Evolutionary conservation across 2,329 filamentous ascomycete genomes (phyloP), one percentile per base, ranked within the genome.

Genomic region (Curvularia sp.): DNA sequence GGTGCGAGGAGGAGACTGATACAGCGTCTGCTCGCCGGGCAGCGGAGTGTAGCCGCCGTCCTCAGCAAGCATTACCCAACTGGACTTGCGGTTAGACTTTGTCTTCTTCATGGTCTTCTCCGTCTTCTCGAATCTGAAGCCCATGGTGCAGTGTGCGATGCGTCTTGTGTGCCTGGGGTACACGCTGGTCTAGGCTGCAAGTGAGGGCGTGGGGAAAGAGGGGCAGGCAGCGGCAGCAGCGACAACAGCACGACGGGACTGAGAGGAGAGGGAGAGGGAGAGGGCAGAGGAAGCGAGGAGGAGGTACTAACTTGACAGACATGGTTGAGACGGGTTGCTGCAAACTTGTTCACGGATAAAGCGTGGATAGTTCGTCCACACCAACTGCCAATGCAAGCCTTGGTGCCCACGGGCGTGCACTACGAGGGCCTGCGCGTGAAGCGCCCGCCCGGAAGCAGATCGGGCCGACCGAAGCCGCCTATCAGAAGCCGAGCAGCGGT

Each of bases 61-160:
- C 73, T 89, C 86, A 73, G 89, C 88, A 72, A 96, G 87, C 93
- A 97, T 97, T 46, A 97, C 94, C 94, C 94, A 97, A 77, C 89
- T 91, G 75, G 69, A 68, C 57, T 75, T 75, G 38, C 70, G 62
- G 61, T 75, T 64, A 76, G 73, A 64, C 58, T 66, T 72, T 50
- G 51, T 64, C 62, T 71, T 74, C 49, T 60, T 68, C 66, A 63
- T 70, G 13, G 35, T 30, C 38, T 53, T 66, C n/a, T 58, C 49
- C 33, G 35, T 41, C 39, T 53, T 66, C n/a, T 58, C 49, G 24
- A 50, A 49, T 18, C 31, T 52, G 22, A 55, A 53, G 13, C 55
- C 49, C 58, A 60, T 64, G 38, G 20, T 55, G 52, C 43, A 26
- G 15, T 33, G 31, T 33, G 5, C 38, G 55, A n/a, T 35, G 20